Evolutionary conservation across 148 eudicot genomes (phyloP).

Genomic region (Nyssa sinensis): DNA sequence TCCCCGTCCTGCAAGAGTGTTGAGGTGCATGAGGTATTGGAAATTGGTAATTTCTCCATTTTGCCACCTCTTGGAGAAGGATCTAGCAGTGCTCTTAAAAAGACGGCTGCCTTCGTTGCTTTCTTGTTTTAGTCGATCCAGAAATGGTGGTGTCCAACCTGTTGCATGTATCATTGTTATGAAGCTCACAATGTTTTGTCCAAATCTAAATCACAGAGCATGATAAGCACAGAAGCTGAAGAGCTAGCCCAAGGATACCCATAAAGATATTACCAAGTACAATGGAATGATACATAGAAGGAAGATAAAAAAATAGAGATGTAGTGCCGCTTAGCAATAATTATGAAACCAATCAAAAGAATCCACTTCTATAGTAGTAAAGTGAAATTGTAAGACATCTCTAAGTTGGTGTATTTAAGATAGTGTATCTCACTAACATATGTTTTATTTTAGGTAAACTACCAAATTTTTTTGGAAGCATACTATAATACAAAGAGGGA

Average conservation of each 20-base stretch:
- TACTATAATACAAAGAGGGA: neutral
- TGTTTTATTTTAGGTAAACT: too few relatives aligned
- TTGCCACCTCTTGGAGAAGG: constrained; percentile 99
- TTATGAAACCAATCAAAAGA: neutral
- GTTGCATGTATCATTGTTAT: constrained; percentile 21
- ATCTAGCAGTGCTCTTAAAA: constrained; percentile 89
- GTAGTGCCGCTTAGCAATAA: neutral
- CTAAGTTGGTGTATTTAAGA: neutral
- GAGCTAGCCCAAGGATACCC: neutral
- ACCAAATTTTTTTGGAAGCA: neutral
- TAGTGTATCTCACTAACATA: too few relatives aligned
- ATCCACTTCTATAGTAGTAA: neutral
- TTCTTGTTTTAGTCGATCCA: constrained; percentile 87
- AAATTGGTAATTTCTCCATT: constrained; percentile 99
- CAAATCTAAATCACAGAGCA: neutral
- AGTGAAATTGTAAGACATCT: neutral
- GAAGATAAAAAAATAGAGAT: too few relatives aligned
- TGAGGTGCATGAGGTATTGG: constrained; percentile 99
- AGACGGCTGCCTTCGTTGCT: constrained; percentile 92
- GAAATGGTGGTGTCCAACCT: constrained; percentile 98
- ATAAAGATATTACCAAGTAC: too few relatives aligned
- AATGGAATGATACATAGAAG: too few relatives aligned
- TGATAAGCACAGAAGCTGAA: neutral
- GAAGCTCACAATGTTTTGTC: neutral
- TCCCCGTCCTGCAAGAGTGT: constrained; percentile 98